Conservation (phyloP, 345 rosid genomes). For the Microthlaspi erraticum region DNA sequence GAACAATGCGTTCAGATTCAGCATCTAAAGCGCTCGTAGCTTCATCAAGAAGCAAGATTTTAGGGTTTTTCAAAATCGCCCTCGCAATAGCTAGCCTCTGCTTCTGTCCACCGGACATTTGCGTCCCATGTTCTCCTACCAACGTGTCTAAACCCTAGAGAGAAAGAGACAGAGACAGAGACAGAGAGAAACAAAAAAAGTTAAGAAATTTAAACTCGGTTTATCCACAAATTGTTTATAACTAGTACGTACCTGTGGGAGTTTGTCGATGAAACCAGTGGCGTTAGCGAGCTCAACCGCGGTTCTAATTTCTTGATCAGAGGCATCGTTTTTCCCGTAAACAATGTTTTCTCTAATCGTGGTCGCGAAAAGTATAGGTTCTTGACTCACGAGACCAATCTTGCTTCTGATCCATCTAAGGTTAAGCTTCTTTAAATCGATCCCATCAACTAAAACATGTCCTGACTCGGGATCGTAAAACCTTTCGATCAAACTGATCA, state of each 20-base stretch:
- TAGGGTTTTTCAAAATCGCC: slow-evolving; percentile 70
- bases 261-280: slow-evolving; percentile 35
- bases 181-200: too few relatives aligned
- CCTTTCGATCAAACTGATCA: slow-evolving; percentile 71
- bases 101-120: slow-evolving; percentile 85
- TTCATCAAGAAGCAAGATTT: slow-evolving; percentile 80
- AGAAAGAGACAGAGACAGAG: not conserved
- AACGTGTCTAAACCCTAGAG: slow-evolving; percentile 76
- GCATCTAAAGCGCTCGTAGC: slow-evolving; percentile 74
- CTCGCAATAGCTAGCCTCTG: slow-evolving; percentile 91
- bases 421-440: slow-evolving; percentile 49
- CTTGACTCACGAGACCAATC: slow-evolving; percentile 59
- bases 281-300: slow-evolving; percentile 42
- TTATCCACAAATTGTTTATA: too few relatives aligned
- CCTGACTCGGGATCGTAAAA: slow-evolving; percentile 68
- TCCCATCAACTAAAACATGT: slow-evolving; percentile 50
- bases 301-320: slow-evolving; percentile 36
- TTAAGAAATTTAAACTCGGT: too few relatives aligned
- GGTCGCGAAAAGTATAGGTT: slow-evolving; percentile 51
- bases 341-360: slow-evolving; percentile 56
- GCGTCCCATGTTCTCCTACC: slow-evolving; percentile 93
- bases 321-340: slow-evolving; percentile 42
- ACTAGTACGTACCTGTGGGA: slow-evolving; percentile 32
- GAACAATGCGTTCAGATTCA: slow-evolving; percentile 59
- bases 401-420: slow-evolving; percentile 58